Evolutionary conservation across 176 grass and related monocot genomes (phyloP).

Genomic region (Ensete glaucum): DNA sequence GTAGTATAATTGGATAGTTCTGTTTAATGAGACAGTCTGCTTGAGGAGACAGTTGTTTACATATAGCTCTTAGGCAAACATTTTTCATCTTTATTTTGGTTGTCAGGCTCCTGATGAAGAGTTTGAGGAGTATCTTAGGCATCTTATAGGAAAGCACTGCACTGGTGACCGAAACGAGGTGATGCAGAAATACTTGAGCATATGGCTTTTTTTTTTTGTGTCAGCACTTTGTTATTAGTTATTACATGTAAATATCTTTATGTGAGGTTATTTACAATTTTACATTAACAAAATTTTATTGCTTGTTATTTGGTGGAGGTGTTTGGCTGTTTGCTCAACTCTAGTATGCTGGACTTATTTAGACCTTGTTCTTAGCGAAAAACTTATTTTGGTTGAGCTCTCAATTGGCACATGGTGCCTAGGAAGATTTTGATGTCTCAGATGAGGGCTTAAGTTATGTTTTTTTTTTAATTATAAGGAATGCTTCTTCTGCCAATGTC

Average conservation of each 20-base stretch:
- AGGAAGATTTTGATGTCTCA: no score
- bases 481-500: no score
- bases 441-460: no score
- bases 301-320: no score
- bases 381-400: no score
- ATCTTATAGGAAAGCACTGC: conserved; percentile 72
- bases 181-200: conserved; percentile 1
- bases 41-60: not conserved
- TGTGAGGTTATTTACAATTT: not conserved
- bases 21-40: no score
- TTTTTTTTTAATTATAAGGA: no score
- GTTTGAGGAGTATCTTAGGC: conserved; percentile 90
- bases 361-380: no score
- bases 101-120: conserved; percentile 98
- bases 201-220: conserved; percentile 7
- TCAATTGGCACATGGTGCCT: no score
- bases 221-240: not conserved
- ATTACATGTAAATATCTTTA: not conserved
- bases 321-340: no score
- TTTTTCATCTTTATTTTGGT: conserved; percentile 18
- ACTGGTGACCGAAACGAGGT: conserved; percentile 89
- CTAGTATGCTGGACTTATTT: not conserved
- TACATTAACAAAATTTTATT: no score
- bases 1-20: no score
- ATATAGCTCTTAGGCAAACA: not conserved